Base-by-base conservation (phyloP, 2,329 filamentous ascomycete species). In the Byssochlamys sp. region DNA sequence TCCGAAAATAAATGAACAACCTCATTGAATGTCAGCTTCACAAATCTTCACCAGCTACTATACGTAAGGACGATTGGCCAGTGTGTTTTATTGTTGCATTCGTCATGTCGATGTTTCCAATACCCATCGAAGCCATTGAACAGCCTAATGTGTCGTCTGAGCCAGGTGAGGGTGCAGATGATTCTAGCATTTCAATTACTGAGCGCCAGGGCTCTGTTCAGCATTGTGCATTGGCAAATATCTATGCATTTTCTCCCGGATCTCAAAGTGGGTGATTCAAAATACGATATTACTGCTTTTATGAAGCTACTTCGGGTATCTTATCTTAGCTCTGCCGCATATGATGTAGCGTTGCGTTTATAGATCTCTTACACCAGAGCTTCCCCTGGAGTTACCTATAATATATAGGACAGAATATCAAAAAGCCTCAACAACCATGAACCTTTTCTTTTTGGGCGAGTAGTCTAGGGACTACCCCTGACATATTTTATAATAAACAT, bases 1-100 rank as follows among this genome's bases (percentile, higher is more conserved):
- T 61, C 58, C 48, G 33, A 56, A 55, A 7, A 52, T 48, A 7
- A 60, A 60, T 29, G 50, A 53, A 11, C 39, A 57, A 45, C 7
- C 39, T 9, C 39, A 45, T 24, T 7, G n/a, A 12, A 1, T 33
- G 33, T 4, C 52, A 58, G 19, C 4, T 29, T 19, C 35, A 52
- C 19, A 35, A 52, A 31, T 26, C 33, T 45, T 9, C 19, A 45
- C 39, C 19, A 14, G 3, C 7, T 6, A 45, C 9, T n/a, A 45
- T 45, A n/a, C 12, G 39, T 14, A 45, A 19, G 39, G 39, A 45
- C n/a, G 39, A 24, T 45, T 24, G n/a, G 4, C 39, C 39, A 1
- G n/a, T 2, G n/a, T 19, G n/a, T 45, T 24, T 45, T 45, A 45
- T 45, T 45, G 14, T 45, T 45, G 39, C 39, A 45, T 45, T 45